phyloP scores from a whole-genome alignment of 2,329 filamentous ascomycete species.

The Piedraia hortae region DNA sequence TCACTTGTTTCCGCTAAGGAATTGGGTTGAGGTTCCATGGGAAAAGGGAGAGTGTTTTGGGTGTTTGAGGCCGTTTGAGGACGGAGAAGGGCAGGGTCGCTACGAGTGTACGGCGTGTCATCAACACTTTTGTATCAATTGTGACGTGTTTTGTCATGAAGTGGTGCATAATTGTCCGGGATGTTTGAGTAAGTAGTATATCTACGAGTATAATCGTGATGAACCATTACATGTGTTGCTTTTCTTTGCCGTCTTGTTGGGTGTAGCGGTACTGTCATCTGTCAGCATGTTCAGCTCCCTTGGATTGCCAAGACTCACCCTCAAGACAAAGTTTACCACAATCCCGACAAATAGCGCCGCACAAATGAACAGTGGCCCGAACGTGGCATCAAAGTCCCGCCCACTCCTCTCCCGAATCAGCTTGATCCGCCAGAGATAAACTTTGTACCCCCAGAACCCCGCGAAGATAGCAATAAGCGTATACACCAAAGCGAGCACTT shows the following conservation, averaged over 20 bases:
- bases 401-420: slow-evolving; percentile 71
- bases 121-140: slow-evolving; percentile 92
- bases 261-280: too few species aligned
- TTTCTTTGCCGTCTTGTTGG: too few species aligned
- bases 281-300: not conserved
- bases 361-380: slow-evolving; percentile 64
- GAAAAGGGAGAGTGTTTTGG: slow-evolving; percentile 38
- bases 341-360: slow-evolving; percentile 51
- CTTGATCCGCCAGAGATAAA: slow-evolving; percentile 45
- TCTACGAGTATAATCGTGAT: too few species aligned
- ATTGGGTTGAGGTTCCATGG: slow-evolving; percentile 84
- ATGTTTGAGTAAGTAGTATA: too few species aligned
- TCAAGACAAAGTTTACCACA: slow-evolving; percentile 68
- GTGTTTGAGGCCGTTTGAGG: slow-evolving; percentile 40
- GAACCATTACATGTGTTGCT: too few species aligned
- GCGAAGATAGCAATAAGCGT: slow-evolving; percentile 59
- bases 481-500: slow-evolving; percentile 57
- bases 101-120: slow-evolving; percentile 75
- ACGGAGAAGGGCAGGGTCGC: slow-evolving; percentile 58
- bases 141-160: slow-evolving; percentile 85
- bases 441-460: slow-evolving; percentile 62
- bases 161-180: slow-evolving; percentile 88
- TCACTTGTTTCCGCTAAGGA: slow-evolving; percentile 67
- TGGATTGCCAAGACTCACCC: slow-evolving; percentile 22
- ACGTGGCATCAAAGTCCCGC: slow-evolving; percentile 72